Percentiles rank a stretch among this genome's conserved stretches.
phyloP scores from a whole-genome alignment of 257 asterid species.

The Avicennia marina region DNA sequence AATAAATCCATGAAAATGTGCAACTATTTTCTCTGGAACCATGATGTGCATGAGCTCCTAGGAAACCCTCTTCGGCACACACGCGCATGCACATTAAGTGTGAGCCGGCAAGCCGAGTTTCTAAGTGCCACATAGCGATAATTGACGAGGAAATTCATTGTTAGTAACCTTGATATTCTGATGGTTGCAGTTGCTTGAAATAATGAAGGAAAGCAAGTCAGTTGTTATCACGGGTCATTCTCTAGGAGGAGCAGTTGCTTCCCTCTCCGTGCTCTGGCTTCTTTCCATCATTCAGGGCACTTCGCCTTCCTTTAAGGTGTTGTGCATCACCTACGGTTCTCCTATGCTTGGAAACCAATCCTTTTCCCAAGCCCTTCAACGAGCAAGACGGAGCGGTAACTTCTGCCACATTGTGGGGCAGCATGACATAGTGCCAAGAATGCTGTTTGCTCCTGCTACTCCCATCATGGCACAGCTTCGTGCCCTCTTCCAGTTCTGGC shows the following conservation, averaged over 20 bases:
- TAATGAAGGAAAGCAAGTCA: slow-evolving; percentile 43
- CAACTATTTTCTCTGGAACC: no score
- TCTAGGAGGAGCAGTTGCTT: slow-evolving; percentile 65
- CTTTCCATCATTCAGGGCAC: slow-evolving; percentile 36
- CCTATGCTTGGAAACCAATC: slow-evolving; percentile 63
- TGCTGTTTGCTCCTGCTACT: slow-evolving; percentile 39
- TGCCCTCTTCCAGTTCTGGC: slow-evolving; percentile 36
- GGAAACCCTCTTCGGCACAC: no score
- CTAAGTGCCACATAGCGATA: no score
- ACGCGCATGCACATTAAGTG: no score
- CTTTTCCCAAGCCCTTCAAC: slow-evolving; percentile 53
- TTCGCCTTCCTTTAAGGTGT: slow-evolving; percentile 31
- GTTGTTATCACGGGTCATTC: slow-evolving; percentile 60
- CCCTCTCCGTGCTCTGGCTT: slow-evolving; percentile 64
- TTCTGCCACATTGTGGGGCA: slow-evolving; percentile 63
- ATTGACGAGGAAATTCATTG: no score
- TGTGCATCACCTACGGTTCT: slow-evolving; percentile 70
- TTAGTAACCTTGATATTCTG: not conserved
- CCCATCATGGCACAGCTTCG: slow-evolving; percentile 24
- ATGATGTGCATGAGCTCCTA: no score
- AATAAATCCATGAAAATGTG: no score
- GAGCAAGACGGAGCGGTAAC: slow-evolving; percentile 67
- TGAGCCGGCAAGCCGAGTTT: no score
- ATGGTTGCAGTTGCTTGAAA: slow-evolving; percentile 49
- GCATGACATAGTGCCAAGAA: slow-evolving; percentile 57